These are phyloP conservation scores for Cryptococcus sp. DNA, from an alignment of 1,284 basidiomycete genomes.

Conservation along the genomic window DNA sequence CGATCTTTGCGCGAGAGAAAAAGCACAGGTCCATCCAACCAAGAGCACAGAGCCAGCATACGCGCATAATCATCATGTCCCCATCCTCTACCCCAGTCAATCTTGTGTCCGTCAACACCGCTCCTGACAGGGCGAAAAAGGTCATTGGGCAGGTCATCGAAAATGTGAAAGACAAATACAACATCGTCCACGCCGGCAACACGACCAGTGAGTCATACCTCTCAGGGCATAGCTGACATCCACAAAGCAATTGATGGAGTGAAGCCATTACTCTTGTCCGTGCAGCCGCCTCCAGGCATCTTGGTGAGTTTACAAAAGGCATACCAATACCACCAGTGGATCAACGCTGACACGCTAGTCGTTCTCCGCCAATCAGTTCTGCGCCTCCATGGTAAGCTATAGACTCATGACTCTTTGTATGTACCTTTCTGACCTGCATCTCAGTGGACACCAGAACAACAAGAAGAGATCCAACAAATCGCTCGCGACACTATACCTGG, in stretches of 20 bases:
- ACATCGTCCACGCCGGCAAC: slow-evolving; percentile 50
- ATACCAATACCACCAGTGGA: neutral
- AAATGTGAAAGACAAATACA: slow-evolving; percentile 46
- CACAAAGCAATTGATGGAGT: slow-evolving; percentile 45
- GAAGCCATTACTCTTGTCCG: slow-evolving; percentile 36
- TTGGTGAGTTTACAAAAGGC: slow-evolving; percentile 24
- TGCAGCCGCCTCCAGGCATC: slow-evolving; percentile 45
- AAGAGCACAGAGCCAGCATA: neutral
- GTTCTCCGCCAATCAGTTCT: slow-evolving; percentile 25
- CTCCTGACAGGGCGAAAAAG: slow-evolving; percentile 45
- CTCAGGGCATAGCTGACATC: neutral
- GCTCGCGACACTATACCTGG: slow-evolving; percentile 48
- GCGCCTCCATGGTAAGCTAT: slow-evolving; percentile 43
- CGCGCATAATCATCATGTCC: slow-evolving; percentile 9
- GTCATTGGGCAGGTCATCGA: slow-evolving; percentile 49
- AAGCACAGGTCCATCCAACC: neutral
- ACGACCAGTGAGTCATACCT: slow-evolving; percentile 30
- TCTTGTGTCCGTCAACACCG: slow-evolving; percentile 51
- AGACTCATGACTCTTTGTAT: neutral
- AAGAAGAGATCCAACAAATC: slow-evolving; percentile 47
- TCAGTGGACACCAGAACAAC: slow-evolving; percentile 52
- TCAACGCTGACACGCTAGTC: neutral
- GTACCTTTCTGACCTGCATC: neutral
- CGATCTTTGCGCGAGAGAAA: no score
- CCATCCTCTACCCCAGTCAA: slow-evolving; percentile 29